phyloP scores from a whole-genome alignment of 2,329 filamentous ascomycete genomes.

The Achaetomium macrosporum region DNA sequence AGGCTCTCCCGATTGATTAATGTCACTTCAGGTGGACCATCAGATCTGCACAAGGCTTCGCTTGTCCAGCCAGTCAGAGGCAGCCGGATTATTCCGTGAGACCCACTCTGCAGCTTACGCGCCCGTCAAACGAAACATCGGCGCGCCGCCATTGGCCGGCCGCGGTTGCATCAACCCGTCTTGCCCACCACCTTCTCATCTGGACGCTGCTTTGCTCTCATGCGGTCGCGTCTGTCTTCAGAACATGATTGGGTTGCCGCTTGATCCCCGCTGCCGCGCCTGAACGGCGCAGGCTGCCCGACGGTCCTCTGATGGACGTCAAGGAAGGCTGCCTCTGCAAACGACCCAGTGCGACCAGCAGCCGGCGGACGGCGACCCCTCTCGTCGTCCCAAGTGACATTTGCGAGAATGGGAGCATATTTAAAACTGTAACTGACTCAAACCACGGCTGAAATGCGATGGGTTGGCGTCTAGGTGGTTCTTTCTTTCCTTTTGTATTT shows the following conservation, averaged over 20 bases:
- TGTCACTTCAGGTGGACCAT: background rate
- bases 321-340: conserved; percentile 8
- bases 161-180: conserved; percentile 7
- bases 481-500: background rate
- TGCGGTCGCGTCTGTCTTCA: conserved; percentile 4
- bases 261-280: background rate
- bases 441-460: too few relatives aligned
- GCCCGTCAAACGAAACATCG: conserved; percentile 21
- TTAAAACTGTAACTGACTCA: too few relatives aligned
- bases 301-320: background rate
- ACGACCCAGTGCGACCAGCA: conserved; percentile 13
- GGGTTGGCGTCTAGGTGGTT: too few relatives aligned
- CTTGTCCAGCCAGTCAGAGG: conserved; percentile 16
- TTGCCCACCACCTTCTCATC: conserved; percentile 5
- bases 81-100: conserved; percentile 13
- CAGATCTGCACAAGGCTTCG: conserved; percentile 7
- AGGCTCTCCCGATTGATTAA: conserved; percentile 6
- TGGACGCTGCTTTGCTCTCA: conserved; percentile 2
- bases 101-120: conserved; percentile 13
- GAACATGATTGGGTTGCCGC: conserved; percentile 14
- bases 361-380: background rate
- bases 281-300: conserved; percentile 3
- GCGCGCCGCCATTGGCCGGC: conserved; percentile 15
- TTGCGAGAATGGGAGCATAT: too few relatives aligned
- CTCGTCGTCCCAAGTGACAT: background rate